Conservation (phyloP, 495 filamentous ascomycete species). For the Aspergillus coremiiformis region DNA sequence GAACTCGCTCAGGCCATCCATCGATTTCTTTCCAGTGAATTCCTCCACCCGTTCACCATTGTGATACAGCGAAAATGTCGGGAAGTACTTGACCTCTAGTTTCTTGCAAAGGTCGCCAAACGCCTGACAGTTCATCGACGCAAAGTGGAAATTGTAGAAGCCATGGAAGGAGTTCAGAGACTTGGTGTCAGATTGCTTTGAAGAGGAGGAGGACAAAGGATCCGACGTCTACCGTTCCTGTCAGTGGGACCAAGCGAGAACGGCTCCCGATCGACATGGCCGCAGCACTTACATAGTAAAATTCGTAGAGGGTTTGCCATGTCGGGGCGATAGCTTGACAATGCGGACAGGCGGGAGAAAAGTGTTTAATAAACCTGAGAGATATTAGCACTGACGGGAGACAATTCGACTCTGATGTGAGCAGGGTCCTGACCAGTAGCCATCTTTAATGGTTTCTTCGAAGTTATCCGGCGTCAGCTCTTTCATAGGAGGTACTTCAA, state of each 20-base stretch:
- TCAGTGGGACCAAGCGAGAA: constrained; percentile 14
- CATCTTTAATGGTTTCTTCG: constrained; percentile 51
- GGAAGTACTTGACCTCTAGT: constrained; percentile 58
- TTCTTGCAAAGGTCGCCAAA: constrained; percentile 65
- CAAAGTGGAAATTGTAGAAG: constrained; percentile 90
- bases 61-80: constrained; percentile 75
- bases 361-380: constrained; percentile 65
- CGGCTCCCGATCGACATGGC: not conserved
- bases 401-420: not conserved
- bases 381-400: constrained; percentile 13
- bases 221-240: constrained; percentile 60
- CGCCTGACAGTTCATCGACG: constrained; percentile 72
- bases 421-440: constrained; percentile 48
- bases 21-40: constrained; percentile 52
- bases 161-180: constrained; percentile 57
- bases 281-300: constrained; percentile 58
- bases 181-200: constrained; percentile 36
- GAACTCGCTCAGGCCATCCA: constrained; percentile 54
- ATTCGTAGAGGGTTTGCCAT: constrained; percentile 92
- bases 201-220: constrained; percentile 43
- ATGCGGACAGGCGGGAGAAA: constrained; percentile 71
- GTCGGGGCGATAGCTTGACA: constrained; percentile 73
- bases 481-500: constrained; percentile 66
- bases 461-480: constrained; percentile 52
- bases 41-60: constrained; percentile 61